A percentile compares a stretch with the other conserved stretches of the same genome.
These are phyloP conservation scores for Blastobotrys illinoisensis DNA, from an alignment of 1,139 yeast species.

Conservation along the genomic window DNA sequence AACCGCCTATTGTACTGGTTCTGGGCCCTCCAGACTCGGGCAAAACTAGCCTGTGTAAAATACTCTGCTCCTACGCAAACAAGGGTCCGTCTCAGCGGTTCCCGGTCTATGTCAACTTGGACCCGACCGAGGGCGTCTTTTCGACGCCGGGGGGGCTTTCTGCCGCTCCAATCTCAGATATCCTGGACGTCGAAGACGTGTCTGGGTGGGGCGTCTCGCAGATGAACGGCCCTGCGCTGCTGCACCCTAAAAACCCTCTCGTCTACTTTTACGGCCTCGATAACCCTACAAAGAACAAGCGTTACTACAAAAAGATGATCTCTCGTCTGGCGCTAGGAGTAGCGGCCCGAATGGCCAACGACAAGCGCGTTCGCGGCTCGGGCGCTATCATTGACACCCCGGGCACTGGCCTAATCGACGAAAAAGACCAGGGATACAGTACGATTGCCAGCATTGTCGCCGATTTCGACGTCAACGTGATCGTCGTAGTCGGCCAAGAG, in stretches of 20 bases:
- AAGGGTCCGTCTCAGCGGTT: conserved; percentile 51
- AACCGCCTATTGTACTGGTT: conserved; percentile 60
- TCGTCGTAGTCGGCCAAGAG: conserved; percentile 40
- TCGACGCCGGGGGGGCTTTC: conserved; percentile 80
- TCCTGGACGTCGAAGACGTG: conserved; percentile 67
- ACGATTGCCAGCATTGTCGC: conserved; percentile 56
- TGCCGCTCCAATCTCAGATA: conserved; percentile 78
- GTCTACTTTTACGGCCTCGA: conserved; percentile 78
- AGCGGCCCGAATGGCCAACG: conserved; percentile 53
- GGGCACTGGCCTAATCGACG: conserved; percentile 39
- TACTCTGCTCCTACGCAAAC: conserved; percentile 67
- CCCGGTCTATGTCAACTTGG: conserved; percentile 72
- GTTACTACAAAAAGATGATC: conserved; percentile 52
- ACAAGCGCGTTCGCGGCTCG: conserved; percentile 44
- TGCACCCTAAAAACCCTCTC: conserved; percentile 83
- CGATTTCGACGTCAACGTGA: conserved; percentile 46
- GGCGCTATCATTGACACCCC: conserved; percentile 87
- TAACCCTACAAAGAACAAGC: conserved; percentile 50
- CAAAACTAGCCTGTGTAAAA: conserved; percentile 69
- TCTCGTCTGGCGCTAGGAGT: conserved; percentile 57
- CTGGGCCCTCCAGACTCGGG: conserved; percentile 73
- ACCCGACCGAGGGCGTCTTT: conserved; percentile 75
- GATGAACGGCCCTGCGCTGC: conserved; percentile 78
- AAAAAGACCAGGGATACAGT: conserved; percentile 37
- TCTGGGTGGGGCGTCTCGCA: conserved; percentile 78